Conservation (phyloP, 257 asterid genomes). For the Solanum etuberosum region DNA sequence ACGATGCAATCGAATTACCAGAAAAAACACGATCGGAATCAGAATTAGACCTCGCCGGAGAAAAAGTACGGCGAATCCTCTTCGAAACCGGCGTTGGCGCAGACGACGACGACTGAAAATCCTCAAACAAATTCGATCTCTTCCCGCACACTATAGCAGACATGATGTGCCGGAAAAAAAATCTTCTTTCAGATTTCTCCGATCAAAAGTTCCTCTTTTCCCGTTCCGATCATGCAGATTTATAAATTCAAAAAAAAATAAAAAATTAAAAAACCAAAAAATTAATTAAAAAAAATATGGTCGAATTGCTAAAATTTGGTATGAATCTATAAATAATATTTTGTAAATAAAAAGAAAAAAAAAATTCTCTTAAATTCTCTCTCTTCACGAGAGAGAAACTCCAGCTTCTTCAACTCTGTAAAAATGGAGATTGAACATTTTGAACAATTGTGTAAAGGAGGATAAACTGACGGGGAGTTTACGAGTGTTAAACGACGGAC, state of each 20-base stretch:
- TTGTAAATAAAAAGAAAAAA: background rate
- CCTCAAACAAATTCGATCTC: constrained; percentile 91
- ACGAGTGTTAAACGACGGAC: background rate
- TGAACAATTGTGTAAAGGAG: background rate
- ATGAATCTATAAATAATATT: background rate
- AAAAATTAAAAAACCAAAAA: background rate
- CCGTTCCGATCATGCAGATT: background rate
- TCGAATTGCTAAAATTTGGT: background rate
- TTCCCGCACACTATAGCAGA: constrained; percentile 93
- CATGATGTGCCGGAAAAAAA: constrained; percentile 37
- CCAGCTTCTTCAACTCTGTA: background rate
- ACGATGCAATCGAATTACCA: background rate
- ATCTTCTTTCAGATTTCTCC: constrained; percentile 4
- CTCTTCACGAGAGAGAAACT: background rate
- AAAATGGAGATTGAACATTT: background rate
- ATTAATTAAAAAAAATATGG: background rate
- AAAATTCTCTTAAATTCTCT: background rate
- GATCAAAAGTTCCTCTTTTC: background rate
- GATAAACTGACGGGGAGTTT: background rate
- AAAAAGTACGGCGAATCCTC: constrained; percentile 64
- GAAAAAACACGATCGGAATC: constrained; percentile 4
- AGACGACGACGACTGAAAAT: constrained; percentile 32
- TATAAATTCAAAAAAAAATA: background rate
- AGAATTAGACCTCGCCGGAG: constrained; percentile 41
- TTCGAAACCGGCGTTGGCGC: constrained; percentile 46